phyloP scores from a whole-genome alignment of 1,284 basidiomycete genomes.

The Rhodotorula sp. region DNA sequence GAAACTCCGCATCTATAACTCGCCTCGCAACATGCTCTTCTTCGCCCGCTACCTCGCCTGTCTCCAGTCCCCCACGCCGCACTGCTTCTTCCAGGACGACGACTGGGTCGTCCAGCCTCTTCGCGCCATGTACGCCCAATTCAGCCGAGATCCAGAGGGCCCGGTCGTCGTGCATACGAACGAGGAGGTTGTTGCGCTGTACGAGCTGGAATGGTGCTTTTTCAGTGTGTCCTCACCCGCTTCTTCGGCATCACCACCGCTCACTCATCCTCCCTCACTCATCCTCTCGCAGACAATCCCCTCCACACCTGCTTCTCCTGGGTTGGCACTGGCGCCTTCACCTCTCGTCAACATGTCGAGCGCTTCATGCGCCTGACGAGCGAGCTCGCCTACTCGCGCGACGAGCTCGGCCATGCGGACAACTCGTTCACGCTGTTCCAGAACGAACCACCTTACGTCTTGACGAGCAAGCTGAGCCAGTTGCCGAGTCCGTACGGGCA shows the following conservation, averaged over 20 bases:
- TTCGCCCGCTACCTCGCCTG: constrained; percentile 45
- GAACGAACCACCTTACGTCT: constrained; percentile 42
- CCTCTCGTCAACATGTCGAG: constrained; percentile 32
- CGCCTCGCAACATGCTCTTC: constrained; percentile 44
- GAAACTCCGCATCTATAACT: constrained; percentile 41
- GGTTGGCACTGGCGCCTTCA: constrained; percentile 45
- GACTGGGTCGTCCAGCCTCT: constrained; percentile 44
- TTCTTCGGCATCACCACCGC: not conserved
- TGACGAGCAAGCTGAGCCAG: constrained; percentile 23
- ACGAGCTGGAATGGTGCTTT: constrained; percentile 45
- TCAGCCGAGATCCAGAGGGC: constrained; percentile 39
- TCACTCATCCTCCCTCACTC: not conserved
- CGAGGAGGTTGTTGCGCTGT: constrained; percentile 33
- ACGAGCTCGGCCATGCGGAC: constrained; percentile 42
- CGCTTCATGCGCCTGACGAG: constrained; percentile 34
- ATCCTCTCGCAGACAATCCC: constrained; percentile 3
- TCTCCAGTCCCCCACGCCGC: constrained; percentile 33
- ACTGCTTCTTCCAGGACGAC: constrained; percentile 47
- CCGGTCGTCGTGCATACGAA: constrained; percentile 36
- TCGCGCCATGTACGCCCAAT: constrained; percentile 41
- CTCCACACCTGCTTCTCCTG: constrained; percentile 46
- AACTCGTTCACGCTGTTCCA: constrained; percentile 43
- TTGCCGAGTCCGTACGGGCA: constrained; percentile 32
- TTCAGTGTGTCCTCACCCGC: constrained; percentile 30
- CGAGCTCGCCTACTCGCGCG: constrained; percentile 13